Evolutionary conservation across 2,329 filamentous ascomycete species (phyloP), one percentile per base, ranked within the genome.

Genomic region (Arachnomyces sp.): DNA sequence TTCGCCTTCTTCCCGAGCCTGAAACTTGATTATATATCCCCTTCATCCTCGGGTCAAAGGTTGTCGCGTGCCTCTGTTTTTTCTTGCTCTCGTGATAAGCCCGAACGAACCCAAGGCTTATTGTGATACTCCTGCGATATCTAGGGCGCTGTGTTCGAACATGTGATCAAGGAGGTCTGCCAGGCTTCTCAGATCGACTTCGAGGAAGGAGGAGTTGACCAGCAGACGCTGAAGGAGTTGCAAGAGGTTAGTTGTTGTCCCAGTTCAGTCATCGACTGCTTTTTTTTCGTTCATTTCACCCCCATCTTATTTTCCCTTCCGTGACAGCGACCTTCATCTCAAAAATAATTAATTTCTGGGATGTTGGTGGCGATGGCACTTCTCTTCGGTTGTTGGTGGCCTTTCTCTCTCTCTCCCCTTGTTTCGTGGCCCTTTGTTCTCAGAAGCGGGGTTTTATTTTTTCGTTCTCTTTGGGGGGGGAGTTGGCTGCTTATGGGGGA

Each of bases 151-250:
- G 82, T 96, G 57, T 98, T 95, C 59, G 73, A 82, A 47, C 86
- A 92, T 68, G 88, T 98, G 60, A 86, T 96, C 65, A 82, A 90
- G 54, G 83, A 84, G 69, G 89, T 98, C 59, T 85, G 95, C 65
- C 83, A 90, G 54, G 81, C 82, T 51, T 95, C 90, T 57, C 78
- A 85, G 58, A 84, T 90, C 58, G 92, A 96, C 66, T 96, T 98
- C 61, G 92, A 98, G 64, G 92, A 98, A 68, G 87, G 83, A 53
- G 92, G 92, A 55, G 83, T 96, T 49, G 87, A 94, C 55, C 83
- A 90, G 62, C 72, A 77, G 53, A 90, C 90, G 38, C 70, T 98
- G 56, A 79, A 90, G 51, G 86, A 94, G 63, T 72, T 98, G 72
- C 82, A 81, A 65, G 76, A 82, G 79, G 90, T 96, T 72, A 76